Evolutionary conservation across 805 yeast species (phyloP).

Genomic region (Kregervanrija pseudodelftensis): DNA sequence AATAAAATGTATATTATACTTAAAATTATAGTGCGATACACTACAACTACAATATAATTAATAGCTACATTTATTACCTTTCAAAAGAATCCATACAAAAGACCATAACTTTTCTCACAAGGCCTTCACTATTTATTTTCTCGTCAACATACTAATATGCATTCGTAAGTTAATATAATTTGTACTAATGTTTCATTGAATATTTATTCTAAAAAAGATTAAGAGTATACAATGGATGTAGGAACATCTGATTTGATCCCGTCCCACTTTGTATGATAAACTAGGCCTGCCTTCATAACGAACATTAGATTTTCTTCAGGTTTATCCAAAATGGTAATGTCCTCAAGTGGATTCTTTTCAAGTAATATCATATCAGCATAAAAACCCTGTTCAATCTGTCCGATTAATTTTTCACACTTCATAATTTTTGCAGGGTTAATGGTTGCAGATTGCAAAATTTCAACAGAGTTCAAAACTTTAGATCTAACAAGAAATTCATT

Average conservation of each 20-base stretch:
- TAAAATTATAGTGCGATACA: no score
- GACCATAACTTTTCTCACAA: no score
- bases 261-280: constrained; percentile 12
- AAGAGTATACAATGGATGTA: not conserved
- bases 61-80: no score
- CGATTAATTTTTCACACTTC: constrained; percentile 14
- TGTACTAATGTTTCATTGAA: no score
- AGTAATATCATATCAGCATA: constrained; percentile 22
- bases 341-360: constrained; percentile 21
- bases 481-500: constrained; percentile 22
- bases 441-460: constrained; percentile 23
- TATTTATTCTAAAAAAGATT: no score
- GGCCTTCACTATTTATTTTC: no score
- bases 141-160: no score
- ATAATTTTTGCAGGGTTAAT: constrained; percentile 21
- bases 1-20: no score
- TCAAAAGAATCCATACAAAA: no score
- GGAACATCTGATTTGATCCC: constrained; percentile 5
- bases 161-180: no score
- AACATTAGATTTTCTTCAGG: constrained; percentile 18
- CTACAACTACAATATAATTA: no score
- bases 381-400: constrained; percentile 22
- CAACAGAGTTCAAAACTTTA: constrained; percentile 19
- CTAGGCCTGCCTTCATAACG: constrained; percentile 22
- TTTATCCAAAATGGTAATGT: constrained; percentile 20